Evolutionary conservation across 192 early-diverging fungal species (phyloP), one percentile per base, ranked within the genome.

Genomic region (Funneliformis geosporum): DNA sequence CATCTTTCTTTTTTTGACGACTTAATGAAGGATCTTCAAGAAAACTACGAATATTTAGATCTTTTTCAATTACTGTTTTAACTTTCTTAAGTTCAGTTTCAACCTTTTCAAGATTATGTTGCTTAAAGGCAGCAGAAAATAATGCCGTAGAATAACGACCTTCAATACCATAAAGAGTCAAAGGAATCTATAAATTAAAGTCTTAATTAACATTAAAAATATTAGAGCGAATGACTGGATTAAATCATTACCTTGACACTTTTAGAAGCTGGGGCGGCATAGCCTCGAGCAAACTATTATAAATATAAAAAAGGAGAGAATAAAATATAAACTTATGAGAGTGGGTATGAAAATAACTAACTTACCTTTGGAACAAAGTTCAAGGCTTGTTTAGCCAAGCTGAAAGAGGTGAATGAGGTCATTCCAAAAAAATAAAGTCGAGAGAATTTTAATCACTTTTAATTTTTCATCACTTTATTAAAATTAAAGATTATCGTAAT

Each of bases 61-160:
- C 92, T 90, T 94, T 95, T 71, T 86, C 80, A 75, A 98, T 83
- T 79, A 91, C 80, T 28, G 80, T 40, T 77, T 89, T 85, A 80
- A 99, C 84, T 67, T 85, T 82, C 79, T 86, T 87, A 75, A 99
- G 89, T 68, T 99, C 97, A 71, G 84, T 77, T 84, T 99, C 96
- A 46, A 99, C 95, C 25, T 87, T 82, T 12, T 93, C 87, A 77
- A 98, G 92, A 16, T 82, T 84, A 79, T 93, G 90, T 88, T 92
- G 88, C 82, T 93, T 94, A 80, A 92, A 87, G 27, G 97, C 97
- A 75, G 97, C 97, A 70, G 94, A 88, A 91, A 92, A 99, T 73
- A 99, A 91, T 62, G 97, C 97, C 18, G 96, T 97, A 67, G 97
- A 96, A 85, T 99, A 99, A 82, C 96, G 94, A 82, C 97, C 97